Evolutionary conservation across 345 rosid species (phyloP), one percentile per base, ranked within the genome.

Genomic region (Eucalyptus pauciflora): DNA sequence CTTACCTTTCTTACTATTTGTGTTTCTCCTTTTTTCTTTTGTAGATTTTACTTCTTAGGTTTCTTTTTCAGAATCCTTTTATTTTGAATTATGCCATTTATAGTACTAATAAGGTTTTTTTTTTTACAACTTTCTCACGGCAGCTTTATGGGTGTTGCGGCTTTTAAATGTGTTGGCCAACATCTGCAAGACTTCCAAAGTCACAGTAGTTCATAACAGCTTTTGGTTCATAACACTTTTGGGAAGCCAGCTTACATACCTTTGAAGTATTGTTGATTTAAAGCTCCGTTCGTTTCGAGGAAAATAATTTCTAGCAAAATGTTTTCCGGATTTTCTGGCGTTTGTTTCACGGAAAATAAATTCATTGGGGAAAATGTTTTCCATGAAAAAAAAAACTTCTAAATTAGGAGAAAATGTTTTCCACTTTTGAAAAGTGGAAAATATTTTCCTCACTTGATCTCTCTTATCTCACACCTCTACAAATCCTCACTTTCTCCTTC

Each of bases 1-100:
- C 2, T 27, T 12, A 12, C 69, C 69, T 27, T 60, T 62, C 5
- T 6, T 0, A 27, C 0, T 2, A 8, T 62, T 0, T 14, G 33
- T 14, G 71, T 18, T 13, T 62, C 33, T 62, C 33, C 18, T 62
- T 29, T 62, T n/a, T 62, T 62, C 71, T 62, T 29, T 29, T 29
- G 5, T 62, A 29, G 18, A 7, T 29, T 62, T 62, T 13, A 62
- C 33, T 2, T 62, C 12, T 56, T 24, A 27, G 31, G 16, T 62
- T 4, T 62, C 69, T 12, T 29, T 10, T 60, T 60, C 3, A 3
- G 17, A 62, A 29, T 6, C 69, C 8, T 12, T 62, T 62, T 5
- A 62, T 62, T 29, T 1, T 62, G 3, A 62, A 62, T 62, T 27
- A 29, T 62, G n/a, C 69, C 16, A 62, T 62, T 27, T 62, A 62